These are phyloP conservation scores for Ogataea neopini DNA, from an alignment of 805 yeast species.

Conservation along the genomic window DNA sequence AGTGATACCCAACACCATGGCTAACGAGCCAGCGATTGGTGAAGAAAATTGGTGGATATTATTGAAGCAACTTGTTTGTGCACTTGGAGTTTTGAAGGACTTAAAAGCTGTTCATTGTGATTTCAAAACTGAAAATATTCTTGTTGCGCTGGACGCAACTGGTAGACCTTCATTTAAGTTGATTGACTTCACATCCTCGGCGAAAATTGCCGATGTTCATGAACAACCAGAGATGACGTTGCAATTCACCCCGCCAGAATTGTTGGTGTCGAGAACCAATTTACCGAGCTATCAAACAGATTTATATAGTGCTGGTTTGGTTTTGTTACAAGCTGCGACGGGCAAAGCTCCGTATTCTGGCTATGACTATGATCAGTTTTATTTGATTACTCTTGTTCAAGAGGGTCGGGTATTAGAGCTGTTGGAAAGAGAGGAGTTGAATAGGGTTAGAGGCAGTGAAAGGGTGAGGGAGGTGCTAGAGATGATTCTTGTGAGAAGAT, in stretches of 20 bases:
- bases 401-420: constrained; percentile 37
- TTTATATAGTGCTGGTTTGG: constrained; percentile 47
- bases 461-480: constrained; percentile 25
- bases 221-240: constrained; percentile 38
- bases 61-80: constrained; percentile 29
- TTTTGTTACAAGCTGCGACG: constrained; percentile 45
- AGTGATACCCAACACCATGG: background rate
- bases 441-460: constrained; percentile 24
- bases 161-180: constrained; percentile 37
- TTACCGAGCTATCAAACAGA: constrained; percentile 42
- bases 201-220: constrained; percentile 19
- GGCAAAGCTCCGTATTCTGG: constrained; percentile 46
- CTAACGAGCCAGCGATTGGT: constrained; percentile 23
- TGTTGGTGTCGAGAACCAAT: constrained; percentile 29
- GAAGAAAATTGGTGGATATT: constrained; percentile 36
- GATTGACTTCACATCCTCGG: constrained; percentile 50
- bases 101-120: constrained; percentile 47
- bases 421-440: constrained; percentile 28
- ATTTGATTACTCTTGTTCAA: constrained; percentile 36
- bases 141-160: constrained; percentile 27
- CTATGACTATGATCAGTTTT: constrained; percentile 30
- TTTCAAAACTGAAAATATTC: constrained; percentile 46
- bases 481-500: constrained; percentile 33
- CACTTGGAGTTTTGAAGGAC: constrained; percentile 28
- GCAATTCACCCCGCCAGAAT: constrained; percentile 50